Percentiles rank a stretch among this genome's conserved stretches.
Evolutionary conservation across 2,329 filamentous ascomycete genomes (phyloP).

Genomic region (Atkinsonella texensis): DNA sequence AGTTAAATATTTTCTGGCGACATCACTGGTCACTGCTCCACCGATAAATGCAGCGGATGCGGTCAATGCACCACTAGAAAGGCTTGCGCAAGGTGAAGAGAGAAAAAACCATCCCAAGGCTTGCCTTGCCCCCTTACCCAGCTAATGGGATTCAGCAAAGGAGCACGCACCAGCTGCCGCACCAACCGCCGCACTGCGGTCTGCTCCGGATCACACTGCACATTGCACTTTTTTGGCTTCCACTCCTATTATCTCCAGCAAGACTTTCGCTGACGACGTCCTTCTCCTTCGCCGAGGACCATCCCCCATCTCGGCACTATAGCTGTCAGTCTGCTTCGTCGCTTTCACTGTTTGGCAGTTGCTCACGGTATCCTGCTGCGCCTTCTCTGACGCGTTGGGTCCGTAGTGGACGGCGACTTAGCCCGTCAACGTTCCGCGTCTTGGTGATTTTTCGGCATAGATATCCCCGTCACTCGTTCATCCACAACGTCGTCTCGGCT

Average conservation of each 20-base stretch:
- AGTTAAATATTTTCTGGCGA: neutral
- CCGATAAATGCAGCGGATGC: neutral
- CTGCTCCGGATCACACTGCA: neutral
- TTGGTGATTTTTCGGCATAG: neutral
- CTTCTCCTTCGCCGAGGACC: neutral
- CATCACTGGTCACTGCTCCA: neutral
- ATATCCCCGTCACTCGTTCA: conserved; percentile 4
- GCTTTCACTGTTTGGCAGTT: neutral
- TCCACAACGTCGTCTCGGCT: neutral
- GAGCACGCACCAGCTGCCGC: neutral
- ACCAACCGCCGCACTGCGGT: neutral
- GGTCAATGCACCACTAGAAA: neutral
- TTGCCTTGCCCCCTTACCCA: neutral
- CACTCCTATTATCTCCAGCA: neutral
- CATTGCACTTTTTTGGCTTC: neutral
- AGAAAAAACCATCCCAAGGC: neutral
- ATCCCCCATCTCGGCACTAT: conserved; percentile 1
- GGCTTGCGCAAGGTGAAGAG: neutral
- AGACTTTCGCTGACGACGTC: neutral
- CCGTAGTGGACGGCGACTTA: neutral
- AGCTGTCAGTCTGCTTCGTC: neutral
- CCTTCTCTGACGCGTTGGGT: conserved; percentile 2
- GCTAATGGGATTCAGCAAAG: neutral
- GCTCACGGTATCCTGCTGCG: neutral
- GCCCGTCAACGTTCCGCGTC: neutral